Evolutionary conservation across 169 alveolate genomes (phyloP), one percentile per base, ranked within the genome.

Genomic region (Eimeria brunetti): DNA sequence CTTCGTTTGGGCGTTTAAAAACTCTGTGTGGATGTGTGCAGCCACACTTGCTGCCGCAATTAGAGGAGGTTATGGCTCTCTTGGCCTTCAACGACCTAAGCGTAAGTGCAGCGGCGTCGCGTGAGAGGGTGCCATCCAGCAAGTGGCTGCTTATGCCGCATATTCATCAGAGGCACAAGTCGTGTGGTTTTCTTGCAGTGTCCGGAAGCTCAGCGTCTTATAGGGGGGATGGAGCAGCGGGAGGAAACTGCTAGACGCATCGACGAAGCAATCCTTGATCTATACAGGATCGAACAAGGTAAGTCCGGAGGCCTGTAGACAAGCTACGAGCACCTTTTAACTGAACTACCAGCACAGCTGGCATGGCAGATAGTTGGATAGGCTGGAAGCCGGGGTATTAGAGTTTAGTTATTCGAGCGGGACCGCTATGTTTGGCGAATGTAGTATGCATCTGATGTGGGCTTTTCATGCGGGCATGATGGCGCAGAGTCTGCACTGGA

Each of bases 41-140:
- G 96, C 94, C 96, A 18, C 91, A 86, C 27, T 80, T 94, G 86
- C 60, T 94, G 33, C 96, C 96, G 44, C 91, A 86, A 12, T 71
- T 94, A 51, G 96, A 94, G 30, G 96, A 94, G 44, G 92, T 94
- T 41, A 94, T 94, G 96, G 92, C 94, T 6, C 94, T 94, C 62
- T 49, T 94, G 33, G 96, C 96, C 22, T 94, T 94, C 91, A 64
- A 60, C 27, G 96, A 94, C 94, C 62, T 94, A 51, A 71, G 73
- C 94, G 96, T 86, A 94, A 44, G 88, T n/a, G 60, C 49, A 88
- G 20, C 51, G 11, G 18, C 56, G 51, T 83, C 12, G 38, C 33
- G 1, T 46, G 12, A 27, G 20, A 11, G 80, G 76, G 12, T 49
- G 46, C 33, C 44, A 38, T 33, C 86, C 11, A 33, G 83, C 36